Evolutionary conservation across 306 rosid genomes (phyloP), one percentile per base, ranked within the genome.

Genomic region (Trifolium fragiferum): DNA sequence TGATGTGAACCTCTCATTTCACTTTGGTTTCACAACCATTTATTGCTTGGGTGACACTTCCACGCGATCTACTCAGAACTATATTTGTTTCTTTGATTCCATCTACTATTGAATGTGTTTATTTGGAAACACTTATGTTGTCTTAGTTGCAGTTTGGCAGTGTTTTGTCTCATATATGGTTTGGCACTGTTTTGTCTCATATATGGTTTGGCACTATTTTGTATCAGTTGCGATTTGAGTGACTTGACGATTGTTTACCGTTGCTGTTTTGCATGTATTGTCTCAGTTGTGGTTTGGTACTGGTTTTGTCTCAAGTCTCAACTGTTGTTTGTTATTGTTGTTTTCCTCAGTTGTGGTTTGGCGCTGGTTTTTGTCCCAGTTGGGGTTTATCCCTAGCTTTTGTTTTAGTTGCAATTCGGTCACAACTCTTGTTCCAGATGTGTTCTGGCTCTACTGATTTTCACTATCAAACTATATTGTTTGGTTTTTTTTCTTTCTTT

Each of bases 1-100:
- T 53, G 59, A 27, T 53, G 59, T 53, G 59, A 27, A 53, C 8
- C 59, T 53, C 59, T 53, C 59, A 53, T 19, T 53, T 53, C 27
- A 53, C 59, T 53, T 59, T 59, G 37, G 65, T 59, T 59, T 59
- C 40, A 27, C 20, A 8, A 0, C 65, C 10, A 37, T 59, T 59
- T 59, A 13, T 27, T 12, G 40, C 37, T 13, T 15, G 10, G 6
- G 18, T 59, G 40, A 59, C 41, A 59, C 66, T 59, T 59, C 66
- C 38, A 59, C 2, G 38, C 12, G 65, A 23, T 58, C 65, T 59
- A 27, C 65, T 38, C 38, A 27, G 19, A 59, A 14, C 11, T 59
- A 27, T 27, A 11, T 4, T 1, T 59, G 40, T 59, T 59, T 59
- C 37, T 30, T 15, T 2, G 15, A 59, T 59, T 7, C 66, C 27